Evolutionary conservation across 352 stramenopile species (phyloP), one percentile per base, ranked within the genome.

Genomic region (Globisporangium barbulae): DNA sequence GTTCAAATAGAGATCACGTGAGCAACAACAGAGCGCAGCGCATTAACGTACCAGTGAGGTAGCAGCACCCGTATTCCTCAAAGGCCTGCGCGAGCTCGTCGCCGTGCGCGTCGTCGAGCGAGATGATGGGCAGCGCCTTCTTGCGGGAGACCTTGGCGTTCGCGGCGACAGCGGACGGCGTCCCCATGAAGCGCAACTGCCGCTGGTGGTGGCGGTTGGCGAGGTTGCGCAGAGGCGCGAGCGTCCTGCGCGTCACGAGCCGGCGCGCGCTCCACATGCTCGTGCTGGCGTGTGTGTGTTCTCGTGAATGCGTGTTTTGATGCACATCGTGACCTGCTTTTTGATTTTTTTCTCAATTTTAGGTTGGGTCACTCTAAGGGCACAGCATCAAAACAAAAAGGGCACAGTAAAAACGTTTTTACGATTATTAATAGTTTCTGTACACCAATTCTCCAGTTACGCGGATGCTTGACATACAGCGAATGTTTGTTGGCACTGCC

Each of bases 41-140:
- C 28, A 25, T 15, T 5, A 7, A 56, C 53, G 21, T 21, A 76
- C 73, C 71, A 39, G 63, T 74, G 35, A 93, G 72, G 67, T 93
- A 93, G 72, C 84, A 93, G 61, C 80, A 93, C 1, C 84, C 84
- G 58, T 79, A 93, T 59, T 83, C 78, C 7, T 73, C 74, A 45
- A 93, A 91, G 54, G 81, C 84, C 12, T 69, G 63, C 1, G 83
- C 77, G 47, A 93, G 74, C 50, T 73, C 54, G 64, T 73, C 64
- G 52, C 75, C 68, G 63, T 71, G 73, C 57, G 70, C 64, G 57
- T 85, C 79, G 58, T 88, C 77, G 25, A 90, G 71, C 44, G 77
- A 86, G 53, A 90, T 68, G 61, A 78, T 70, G 22, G 81, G 81
- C 52, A 85, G 78, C 15, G 70, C 41, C 44, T 57, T 53, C 42